Base-by-base conservation (phyloP, 1,139 yeast genomes). In the Debaryomyces subglobosus region DNA sequence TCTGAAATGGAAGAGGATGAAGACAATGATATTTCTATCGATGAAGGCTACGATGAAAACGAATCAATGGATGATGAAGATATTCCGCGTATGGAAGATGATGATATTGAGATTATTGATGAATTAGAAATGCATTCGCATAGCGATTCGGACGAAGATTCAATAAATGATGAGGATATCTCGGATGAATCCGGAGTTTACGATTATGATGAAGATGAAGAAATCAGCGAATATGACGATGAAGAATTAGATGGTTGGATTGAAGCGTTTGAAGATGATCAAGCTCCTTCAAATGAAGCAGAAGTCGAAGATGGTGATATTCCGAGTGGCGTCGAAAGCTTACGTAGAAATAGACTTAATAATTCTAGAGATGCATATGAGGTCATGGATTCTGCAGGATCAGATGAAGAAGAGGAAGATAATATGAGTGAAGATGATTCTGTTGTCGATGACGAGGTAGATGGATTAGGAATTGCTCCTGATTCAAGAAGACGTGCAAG, bases 191-290 rank as follows among this genome's bases (percentile, higher is more conserved):
- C 69, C 12, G 72, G 63, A 27, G 64, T 59, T 32, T 64, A 66
- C 33, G 74, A 67, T 27, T 67, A 63, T 24, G 71, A 61, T 9
- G 72, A 63, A 12, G 62, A 59, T 12, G 63, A 52, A 40, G 67
- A 59, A 12, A 59, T 55, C 29, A 68, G 71, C 51, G 74, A 65
- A 35, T 70, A 73, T 48, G 76, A 71, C 41, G 75, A 72, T 48
- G 76, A 64, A 41, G 79, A 72, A 43, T 61, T 74, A 15, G 79
- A 74, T 52, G 75, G 72, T 2, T 74, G 79, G 79, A 67, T 76
- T 45, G 78, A 72, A 48, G 78, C 69, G 34, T 72, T 76, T 52
- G 72, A 59, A 53, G 70, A 63, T 45, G 66, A 58, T 30, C 64
- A 61, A 8, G 53, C 52, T 10, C 49, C 53, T 3, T 47, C 48